phyloP scores from a whole-genome alignment of 768 basidiomycete species.

The Mycena galericulata region DNA sequence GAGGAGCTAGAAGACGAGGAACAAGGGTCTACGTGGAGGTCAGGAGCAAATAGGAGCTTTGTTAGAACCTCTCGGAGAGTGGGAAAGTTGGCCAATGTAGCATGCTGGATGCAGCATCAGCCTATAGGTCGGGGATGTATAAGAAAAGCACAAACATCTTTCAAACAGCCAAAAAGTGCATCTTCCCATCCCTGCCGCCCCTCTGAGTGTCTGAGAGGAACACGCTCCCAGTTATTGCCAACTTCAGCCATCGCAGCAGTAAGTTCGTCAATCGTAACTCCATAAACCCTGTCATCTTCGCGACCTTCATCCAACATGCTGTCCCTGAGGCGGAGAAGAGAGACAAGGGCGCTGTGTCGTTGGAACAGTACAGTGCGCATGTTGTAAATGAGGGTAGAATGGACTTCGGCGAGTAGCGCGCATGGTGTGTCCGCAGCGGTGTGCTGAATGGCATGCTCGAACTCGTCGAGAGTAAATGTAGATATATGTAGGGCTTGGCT shows the following conservation, averaged over 20 bases:
- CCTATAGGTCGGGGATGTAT: background rate
- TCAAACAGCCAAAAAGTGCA: constrained; percentile 87
- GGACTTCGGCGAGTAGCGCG: constrained; percentile 85
- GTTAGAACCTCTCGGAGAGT: constrained; percentile 78
- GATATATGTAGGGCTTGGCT: constrained; percentile 92
- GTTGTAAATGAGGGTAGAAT: constrained; percentile 90
- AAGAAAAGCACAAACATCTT: constrained; percentile 76
- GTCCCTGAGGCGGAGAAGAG: constrained; percentile 63
- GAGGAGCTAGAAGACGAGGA: constrained; percentile 60
- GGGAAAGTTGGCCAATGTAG: constrained; percentile 78
- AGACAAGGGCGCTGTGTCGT: constrained; percentile 80
- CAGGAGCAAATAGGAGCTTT: constrained; percentile 78
- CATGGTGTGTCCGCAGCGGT: constrained; percentile 76
- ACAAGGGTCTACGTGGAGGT: constrained; percentile 56
- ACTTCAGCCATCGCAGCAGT: constrained; percentile 79
- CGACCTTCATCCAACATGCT: constrained; percentile 54
- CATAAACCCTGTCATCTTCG: constrained; percentile 59
- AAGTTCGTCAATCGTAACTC: constrained; percentile 72
- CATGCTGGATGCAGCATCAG: constrained; percentile 64
- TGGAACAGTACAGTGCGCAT: constrained; percentile 85
- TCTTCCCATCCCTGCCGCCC: constrained; percentile 93
- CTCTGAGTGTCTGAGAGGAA: constrained; percentile 78
- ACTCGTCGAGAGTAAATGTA: constrained; percentile 92
- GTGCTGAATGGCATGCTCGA: constrained; percentile 89
- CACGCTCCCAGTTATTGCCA: constrained; percentile 90